Evolutionary conservation across 2,329 filamentous ascomycete genomes (phyloP), one percentile per base, ranked within the genome.

Genomic region (Fusarium continuum): DNA sequence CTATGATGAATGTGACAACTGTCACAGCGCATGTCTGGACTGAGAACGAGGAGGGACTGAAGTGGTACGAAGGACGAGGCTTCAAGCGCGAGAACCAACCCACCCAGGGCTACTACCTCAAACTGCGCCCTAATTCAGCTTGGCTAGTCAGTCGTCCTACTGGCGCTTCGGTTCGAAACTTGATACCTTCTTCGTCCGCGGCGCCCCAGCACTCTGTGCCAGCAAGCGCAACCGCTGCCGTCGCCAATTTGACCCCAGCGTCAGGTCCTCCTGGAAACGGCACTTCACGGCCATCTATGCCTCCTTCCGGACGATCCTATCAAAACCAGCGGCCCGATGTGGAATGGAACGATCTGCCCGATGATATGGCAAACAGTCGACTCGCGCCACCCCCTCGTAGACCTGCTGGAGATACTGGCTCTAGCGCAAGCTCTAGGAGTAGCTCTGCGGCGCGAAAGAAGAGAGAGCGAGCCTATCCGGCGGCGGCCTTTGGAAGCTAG

Each of bases 11-110:
- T 46, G 78, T 81, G 28, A 67, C 65, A 29, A 68, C 78, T 36
- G 77, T 88, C 14, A 89, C 86, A 64, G 88, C 88, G 5, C 88
- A 90, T 72, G 88, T 90, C 14, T 90, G 88, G 88, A 87, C 87
- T 10, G 82, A 86, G 56, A 89, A 89, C 71, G 80, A 83, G 3
- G 87, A 89, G 17, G 88, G 82, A 0, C 74, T 89, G 59, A 78
- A 78, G 54, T 90, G 88, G 87, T 90, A 90, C 74, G 69, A 77
- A 26, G 78, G 79, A 20, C 80, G 85, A 9, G 85, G 86, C 4
- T 90, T 90, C 71, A 68, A 71, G 55, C 77, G 78, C 45, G 78
- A 81, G 43, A 79, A 77, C 13, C 68, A 78, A 29, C 77, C 80
- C n/a, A 72, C 88, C 9, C 72, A 79, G 28, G 82, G 82, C 4